Evolutionary conservation across 495 filamentous ascomycete genomes (phyloP).

Genomic region (Lasiosphaeria ovina): DNA sequence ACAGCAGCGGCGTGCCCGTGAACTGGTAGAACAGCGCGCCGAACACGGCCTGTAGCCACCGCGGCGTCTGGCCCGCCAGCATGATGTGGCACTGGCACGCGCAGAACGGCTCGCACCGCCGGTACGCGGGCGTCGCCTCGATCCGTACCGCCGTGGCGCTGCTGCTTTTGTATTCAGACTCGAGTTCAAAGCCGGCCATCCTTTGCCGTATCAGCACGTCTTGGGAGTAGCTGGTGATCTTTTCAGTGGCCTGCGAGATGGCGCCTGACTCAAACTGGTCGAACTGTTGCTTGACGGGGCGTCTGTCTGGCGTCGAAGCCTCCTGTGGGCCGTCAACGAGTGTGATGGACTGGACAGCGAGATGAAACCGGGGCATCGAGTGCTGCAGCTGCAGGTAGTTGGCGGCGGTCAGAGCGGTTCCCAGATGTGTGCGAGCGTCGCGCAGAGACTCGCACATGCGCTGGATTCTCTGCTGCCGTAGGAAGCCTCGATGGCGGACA

Average conservation of each 20-base stretch:
- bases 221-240: not conserved
- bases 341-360: not conserved
- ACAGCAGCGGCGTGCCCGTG: not conserved
- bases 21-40: not conserved
- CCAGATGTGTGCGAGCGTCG: not conserved
- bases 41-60: not conserved
- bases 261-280: not conserved
- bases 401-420: not conserved
- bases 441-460: not conserved
- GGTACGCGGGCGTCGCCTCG: not conserved
- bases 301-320: not conserved
- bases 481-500: not conserved
- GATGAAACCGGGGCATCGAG: not conserved
- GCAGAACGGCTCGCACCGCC: not conserved
- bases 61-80: not conserved
- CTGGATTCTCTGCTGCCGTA: not conserved
- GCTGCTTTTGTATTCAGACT: not conserved
- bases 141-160: not conserved
- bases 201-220: not conserved
- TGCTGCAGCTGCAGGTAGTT: not conserved
- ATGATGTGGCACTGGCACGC: not conserved
- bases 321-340: not conserved
- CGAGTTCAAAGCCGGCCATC: not conserved
- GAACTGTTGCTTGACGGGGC: too few species aligned
- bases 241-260: not conserved